Evolutionary conservation across 257 asterid genomes (phyloP).

Genomic region (Solanum microdontum): DNA sequence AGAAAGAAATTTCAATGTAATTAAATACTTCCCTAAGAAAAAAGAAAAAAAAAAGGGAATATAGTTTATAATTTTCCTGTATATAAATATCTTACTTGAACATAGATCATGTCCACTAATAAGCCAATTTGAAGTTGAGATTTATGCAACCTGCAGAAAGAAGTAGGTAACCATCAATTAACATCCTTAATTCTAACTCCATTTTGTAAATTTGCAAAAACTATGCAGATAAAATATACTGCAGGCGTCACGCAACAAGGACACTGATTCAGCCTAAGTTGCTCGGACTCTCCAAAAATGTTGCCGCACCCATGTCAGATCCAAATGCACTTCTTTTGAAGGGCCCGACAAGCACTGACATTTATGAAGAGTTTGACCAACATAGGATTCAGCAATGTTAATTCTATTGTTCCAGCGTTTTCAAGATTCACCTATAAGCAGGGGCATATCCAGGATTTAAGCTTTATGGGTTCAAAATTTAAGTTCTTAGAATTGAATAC

Average conservation of each 20-base stretch:
- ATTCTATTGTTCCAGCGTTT: neutral
- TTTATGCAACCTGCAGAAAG: conserved; percentile 26
- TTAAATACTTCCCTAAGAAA: neutral
- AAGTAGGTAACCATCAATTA: neutral
- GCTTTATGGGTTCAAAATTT: neutral
- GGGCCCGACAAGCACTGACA: neutral
- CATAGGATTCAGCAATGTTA: neutral
- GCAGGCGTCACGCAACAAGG: neutral
- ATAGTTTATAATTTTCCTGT: neutral
- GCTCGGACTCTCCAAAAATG: neutral
- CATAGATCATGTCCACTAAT: conserved; percentile 48
- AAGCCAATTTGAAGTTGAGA: conserved; percentile 15
- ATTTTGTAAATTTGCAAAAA: neutral
- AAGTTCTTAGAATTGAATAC: neutral
- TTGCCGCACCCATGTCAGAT: neutral
- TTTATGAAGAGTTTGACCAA: neutral
- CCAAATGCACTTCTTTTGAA: neutral
- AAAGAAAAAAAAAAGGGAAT: neutral
- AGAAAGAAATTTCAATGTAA: neutral
- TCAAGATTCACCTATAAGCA: neutral
- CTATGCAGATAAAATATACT: neutral
- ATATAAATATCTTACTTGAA: conserved; percentile 51
- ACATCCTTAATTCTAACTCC: neutral
- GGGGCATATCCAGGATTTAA: neutral
- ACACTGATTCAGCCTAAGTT: neutral